These are phyloP conservation scores for Kwoniella europaea DNA, from an alignment of 768 basidiomycete species.

Conservation along the genomic window DNA sequence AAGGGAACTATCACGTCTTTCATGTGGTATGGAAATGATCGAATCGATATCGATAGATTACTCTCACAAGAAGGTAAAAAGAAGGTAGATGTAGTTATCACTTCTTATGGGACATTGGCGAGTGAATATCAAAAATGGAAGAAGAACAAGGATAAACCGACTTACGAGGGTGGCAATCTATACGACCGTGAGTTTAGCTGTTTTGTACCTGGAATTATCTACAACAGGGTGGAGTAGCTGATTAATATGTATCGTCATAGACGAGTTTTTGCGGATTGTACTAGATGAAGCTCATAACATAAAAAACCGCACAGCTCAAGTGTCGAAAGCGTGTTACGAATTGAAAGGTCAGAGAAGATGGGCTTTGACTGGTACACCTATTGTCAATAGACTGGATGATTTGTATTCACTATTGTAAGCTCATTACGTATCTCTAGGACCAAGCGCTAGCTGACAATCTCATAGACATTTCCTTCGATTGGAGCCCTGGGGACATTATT, in stretches of 20 bases:
- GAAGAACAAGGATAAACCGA: conserved; percentile 64
- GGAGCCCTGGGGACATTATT: conserved; percentile 59
- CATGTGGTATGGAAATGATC: conserved; percentile 88
- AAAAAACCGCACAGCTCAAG: conserved; percentile 71
- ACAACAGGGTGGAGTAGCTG: neutral
- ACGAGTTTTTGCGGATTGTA: conserved; percentile 47
- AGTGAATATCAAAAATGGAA: conserved; percentile 69
- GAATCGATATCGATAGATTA: conserved; percentile 69
- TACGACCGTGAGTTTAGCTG: conserved; percentile 49
- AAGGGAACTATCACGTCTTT: conserved; percentile 69
- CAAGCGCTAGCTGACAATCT: conserved; percentile 50
- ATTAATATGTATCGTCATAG: conserved; percentile 8
- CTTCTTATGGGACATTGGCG: conserved; percentile 88
- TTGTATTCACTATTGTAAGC: conserved; percentile 74
- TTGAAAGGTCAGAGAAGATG: conserved; percentile 78
- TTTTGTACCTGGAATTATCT: neutral
- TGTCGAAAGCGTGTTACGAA: conserved; percentile 71
- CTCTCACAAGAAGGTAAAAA: conserved; percentile 64
- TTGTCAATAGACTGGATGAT: conserved; percentile 91
- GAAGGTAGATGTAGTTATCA: conserved; percentile 76
- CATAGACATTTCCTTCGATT: conserved; percentile 56
- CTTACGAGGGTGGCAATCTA: conserved; percentile 66
- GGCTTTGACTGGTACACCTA: conserved; percentile 95
- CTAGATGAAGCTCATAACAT: conserved; percentile 91
- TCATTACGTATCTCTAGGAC: conserved; percentile 56